These are phyloP conservation scores for Cryptococcus amylolentus DNA, from an alignment of 1,284 basidiomycete genomes.

Conservation along the genomic window DNA sequence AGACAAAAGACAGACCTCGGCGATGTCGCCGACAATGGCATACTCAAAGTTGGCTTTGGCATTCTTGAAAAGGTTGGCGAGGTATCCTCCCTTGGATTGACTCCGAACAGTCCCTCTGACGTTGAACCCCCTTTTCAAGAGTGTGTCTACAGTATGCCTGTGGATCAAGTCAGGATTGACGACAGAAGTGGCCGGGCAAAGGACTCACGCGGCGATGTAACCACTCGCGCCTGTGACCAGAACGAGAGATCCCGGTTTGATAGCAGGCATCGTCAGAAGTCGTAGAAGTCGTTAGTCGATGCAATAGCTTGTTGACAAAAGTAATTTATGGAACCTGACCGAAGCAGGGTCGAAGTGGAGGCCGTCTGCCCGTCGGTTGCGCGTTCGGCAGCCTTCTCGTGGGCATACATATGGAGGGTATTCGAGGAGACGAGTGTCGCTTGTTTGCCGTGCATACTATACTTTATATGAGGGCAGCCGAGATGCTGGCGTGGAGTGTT, in stretches of 20 bases:
- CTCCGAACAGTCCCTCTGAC: conserved; percentile 61
- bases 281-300: too few species aligned
- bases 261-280: conserved; percentile 47
- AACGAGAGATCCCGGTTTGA: conserved; percentile 49
- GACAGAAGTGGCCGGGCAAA: not conserved
- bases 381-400: too few species aligned
- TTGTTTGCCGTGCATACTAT: not conserved
- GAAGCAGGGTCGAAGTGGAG: not conserved
- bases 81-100: conserved; percentile 55
- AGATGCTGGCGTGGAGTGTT: too few species aligned
- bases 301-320: too few species aligned
- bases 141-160: conserved; percentile 33
- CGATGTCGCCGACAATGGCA: conserved; percentile 59
- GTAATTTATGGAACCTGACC: too few species aligned
- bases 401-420: not conserved
- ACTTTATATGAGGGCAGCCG: too few species aligned
- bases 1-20: conserved; percentile 46
- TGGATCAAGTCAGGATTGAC: conserved; percentile 6
- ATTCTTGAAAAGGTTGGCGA: conserved; percentile 54
- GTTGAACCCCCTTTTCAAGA: conserved; percentile 38
- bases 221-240: conserved; percentile 53
- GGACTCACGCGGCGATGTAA: conserved; percentile 47
- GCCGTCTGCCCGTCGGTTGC: not conserved
- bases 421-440: not conserved
- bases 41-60: conserved; percentile 53